Evolutionary conservation across 1,284 basidiomycete species (phyloP).

Genomic region (Uromyces viciae-fabae): DNA sequence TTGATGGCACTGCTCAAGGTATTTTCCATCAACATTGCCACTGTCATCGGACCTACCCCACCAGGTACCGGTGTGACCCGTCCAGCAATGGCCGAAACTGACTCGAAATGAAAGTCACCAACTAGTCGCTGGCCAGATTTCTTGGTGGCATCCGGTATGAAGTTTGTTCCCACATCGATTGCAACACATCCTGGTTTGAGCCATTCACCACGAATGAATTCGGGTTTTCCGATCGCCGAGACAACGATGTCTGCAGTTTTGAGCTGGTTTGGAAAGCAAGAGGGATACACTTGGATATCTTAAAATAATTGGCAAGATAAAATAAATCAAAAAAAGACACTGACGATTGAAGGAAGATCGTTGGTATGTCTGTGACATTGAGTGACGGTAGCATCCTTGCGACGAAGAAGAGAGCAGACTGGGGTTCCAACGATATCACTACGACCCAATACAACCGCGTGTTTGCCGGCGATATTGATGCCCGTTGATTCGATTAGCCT

Average conservation of each 20-base stretch:
- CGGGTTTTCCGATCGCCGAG: constrained; percentile 85
- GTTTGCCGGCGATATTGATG: constrained; percentile 57
- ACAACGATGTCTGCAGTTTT: constrained; percentile 86
- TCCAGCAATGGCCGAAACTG: constrained; percentile 72
- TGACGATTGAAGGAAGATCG: constrained; percentile 71
- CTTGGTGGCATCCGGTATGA: constrained; percentile 84
- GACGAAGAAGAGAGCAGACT: constrained; percentile 82
- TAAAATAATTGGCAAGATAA: constrained; percentile 8
- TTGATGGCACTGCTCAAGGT: constrained; percentile 80
- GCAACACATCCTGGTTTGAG: constrained; percentile 89
- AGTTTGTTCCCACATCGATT: constrained; percentile 97
- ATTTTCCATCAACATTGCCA: constrained; percentile 97
- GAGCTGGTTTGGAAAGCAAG: constrained; percentile 59
- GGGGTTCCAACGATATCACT: constrained; percentile 98
- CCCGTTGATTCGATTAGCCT: constrained; percentile 68
- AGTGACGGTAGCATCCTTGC: constrained; percentile 90
- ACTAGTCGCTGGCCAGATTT: constrained; percentile 94
- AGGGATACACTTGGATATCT: not conserved
- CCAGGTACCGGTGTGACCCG: constrained; percentile 96
- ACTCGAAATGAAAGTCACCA: constrained; percentile 86
- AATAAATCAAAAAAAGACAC: constrained; percentile 50
- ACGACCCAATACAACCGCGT: constrained; percentile 88
- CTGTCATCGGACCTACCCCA: constrained; percentile 99
- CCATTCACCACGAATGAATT: constrained; percentile 90
- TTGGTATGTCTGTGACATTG: constrained; percentile 91